Conservation (phyloP, 345 rosid species). For the Sonneratia alba region DNA sequence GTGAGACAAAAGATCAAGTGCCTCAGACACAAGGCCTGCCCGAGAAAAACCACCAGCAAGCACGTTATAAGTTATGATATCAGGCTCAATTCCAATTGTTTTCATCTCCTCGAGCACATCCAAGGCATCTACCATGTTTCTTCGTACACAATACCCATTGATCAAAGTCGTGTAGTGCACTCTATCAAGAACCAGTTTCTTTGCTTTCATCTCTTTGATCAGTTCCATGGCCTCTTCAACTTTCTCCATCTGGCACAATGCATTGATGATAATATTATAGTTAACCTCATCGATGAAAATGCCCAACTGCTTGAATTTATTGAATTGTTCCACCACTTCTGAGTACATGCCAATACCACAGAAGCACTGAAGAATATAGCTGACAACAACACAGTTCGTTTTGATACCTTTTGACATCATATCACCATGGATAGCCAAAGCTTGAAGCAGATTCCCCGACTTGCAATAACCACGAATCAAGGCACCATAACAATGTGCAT, state of each 20-base stretch:
- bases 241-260: conserved; percentile 52
- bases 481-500: conserved; percentile 28
- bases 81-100: conserved; percentile 35
- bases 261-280: conserved; percentile 40
- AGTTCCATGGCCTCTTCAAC: conserved; percentile 44
- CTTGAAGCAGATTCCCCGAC: conserved; percentile 29
- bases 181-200: conserved; percentile 38
- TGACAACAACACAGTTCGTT: conserved; percentile 44
- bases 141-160: conserved; percentile 48
- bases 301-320: conserved; percentile 24
- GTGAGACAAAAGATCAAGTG: conserved; percentile 18
- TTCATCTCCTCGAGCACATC: conserved; percentile 49
- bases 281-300: conserved; percentile 49
- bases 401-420: conserved; percentile 46
- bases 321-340: conserved; percentile 30
- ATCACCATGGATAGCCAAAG: conserved; percentile 28
- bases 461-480: conserved; percentile 45
- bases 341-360: conserved; percentile 30
- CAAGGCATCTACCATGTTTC: conserved; percentile 31
- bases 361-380: conserved; percentile 47
- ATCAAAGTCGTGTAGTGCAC: conserved; percentile 66
- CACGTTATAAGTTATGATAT: conserved; percentile 40
- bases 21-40: conserved; percentile 35
- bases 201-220: conserved; percentile 48
- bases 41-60: conserved; percentile 47